Conservation (phyloP, 805 yeast species). For the Nakazawaea molendinolei region DNA sequence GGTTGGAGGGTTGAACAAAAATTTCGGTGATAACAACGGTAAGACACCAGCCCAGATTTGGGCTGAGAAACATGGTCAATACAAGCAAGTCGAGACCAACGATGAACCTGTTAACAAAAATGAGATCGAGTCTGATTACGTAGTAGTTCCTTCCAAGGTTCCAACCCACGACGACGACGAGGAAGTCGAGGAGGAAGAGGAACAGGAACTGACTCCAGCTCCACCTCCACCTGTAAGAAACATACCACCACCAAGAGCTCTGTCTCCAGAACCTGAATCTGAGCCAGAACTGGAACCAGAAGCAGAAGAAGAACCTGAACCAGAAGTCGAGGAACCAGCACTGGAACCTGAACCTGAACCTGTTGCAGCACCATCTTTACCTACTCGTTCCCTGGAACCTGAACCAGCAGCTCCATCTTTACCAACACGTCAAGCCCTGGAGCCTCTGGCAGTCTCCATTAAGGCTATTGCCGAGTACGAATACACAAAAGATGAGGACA, state of each 20-base stretch:
- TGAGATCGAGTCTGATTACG: conserved; percentile 4
- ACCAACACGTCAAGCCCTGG: conserved; percentile 13
- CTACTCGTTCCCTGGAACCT: conserved; percentile 21
- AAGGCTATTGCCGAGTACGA: conserved; percentile 80
- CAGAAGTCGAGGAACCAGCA: conserved; percentile 13
- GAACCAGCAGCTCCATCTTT: conserved; percentile 19
- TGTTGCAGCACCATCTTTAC: conserved; percentile 18
- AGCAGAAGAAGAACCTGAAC: conserved; percentile 4
- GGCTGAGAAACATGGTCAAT: conserved; percentile 85
- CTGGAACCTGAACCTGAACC: conserved; percentile 17
- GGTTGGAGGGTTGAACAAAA: conserved; percentile 53
- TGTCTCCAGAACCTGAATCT: conserved; percentile 8
- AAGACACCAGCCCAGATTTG: conserved; percentile 92
- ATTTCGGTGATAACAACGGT: conserved; percentile 65
- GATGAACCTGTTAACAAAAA: conserved; percentile 25
- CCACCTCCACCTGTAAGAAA: conserved; percentile 1
- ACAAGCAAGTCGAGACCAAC: conserved; percentile 32
- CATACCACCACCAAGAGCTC: conserved; percentile 11
- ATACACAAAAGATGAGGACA: conserved; percentile 68
- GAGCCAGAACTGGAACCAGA: conserved; percentile 12
- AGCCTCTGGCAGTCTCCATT: conserved; percentile 14
- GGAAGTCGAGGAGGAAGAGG: conserved; percentile 20
- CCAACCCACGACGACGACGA: conserved; percentile 23
- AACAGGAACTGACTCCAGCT: conserved; percentile 16
- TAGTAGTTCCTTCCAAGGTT: conserved; percentile 13